Evolutionary conservation across 345 rosid species (phyloP).

Genomic region (Odontarrhena argentea): DNA sequence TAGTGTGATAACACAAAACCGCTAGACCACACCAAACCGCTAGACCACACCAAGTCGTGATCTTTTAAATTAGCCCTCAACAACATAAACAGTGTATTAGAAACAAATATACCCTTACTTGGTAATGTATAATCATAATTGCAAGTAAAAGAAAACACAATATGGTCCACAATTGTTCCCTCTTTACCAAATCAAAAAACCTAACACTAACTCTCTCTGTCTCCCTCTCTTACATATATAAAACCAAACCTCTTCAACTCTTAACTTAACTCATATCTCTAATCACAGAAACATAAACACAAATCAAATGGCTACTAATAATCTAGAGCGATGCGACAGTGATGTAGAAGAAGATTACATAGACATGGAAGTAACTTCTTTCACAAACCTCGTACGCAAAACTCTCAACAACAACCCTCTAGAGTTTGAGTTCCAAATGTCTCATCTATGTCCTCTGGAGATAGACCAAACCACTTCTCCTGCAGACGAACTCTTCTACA

Average conservation of each 20-base stretch:
- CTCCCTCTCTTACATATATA: conserved; percentile 27
- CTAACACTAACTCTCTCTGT: conserved; percentile 37
- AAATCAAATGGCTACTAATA: conserved; percentile 55
- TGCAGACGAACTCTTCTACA: conserved; percentile 96
- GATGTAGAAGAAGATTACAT: conserved; percentile 78
- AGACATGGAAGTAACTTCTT: conserved; percentile 81
- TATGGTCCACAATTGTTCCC: conserved; percentile 34
- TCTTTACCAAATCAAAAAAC: conserved; percentile 37
- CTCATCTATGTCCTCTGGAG: conserved; percentile 49
- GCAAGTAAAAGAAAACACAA: conserved; percentile 2
- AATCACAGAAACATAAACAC: conserved; percentile 27
- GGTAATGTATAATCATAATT: background rate
- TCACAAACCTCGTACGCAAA: conserved; percentile 49
- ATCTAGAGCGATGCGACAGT: conserved; percentile 47
- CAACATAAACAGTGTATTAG: background rate
- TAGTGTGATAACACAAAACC: no score
- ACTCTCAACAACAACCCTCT: conserved; percentile 47
- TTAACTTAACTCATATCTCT: conserved; percentile 24
- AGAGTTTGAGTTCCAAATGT: conserved; percentile 94
- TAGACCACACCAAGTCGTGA: no score
- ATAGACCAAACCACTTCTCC: conserved; percentile 63
- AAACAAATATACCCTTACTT: background rate
- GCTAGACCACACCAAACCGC: no score
- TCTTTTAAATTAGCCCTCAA: no score
- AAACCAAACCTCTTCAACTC: conserved; percentile 20